A percentile compares a stretch with the other conserved stretches of the same genome.
Conservation (phyloP, 257 asterid species). For the Orobanche coerulescens region DNA sequence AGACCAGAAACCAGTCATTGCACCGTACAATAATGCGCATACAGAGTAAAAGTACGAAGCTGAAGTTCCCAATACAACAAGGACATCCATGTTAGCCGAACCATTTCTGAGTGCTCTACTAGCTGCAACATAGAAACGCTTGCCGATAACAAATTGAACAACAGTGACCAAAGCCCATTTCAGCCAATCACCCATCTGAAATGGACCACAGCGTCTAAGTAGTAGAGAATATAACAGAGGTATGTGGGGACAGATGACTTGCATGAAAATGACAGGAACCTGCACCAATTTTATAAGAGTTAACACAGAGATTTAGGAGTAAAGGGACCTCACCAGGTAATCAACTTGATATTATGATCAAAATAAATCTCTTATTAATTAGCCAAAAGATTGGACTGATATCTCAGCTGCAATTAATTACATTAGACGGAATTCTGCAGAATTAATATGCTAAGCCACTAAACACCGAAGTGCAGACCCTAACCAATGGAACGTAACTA, state of each 20-base stretch:
- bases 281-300: slow-evolving; percentile 30
- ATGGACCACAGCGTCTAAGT: slow-evolving; percentile 88
- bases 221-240: slow-evolving; percentile 77
- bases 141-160: slow-evolving; percentile 87
- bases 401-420: slow-evolving; percentile 14
- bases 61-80: slow-evolving; percentile 93
- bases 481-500: neutral
- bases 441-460: slow-evolving; percentile 4
- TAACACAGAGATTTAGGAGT: slow-evolving; percentile 10
- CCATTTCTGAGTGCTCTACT: slow-evolving; percentile 95
- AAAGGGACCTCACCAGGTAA: slow-evolving; percentile 10
- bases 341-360: neutral
- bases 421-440: slow-evolving; percentile 2
- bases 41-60: slow-evolving; percentile 95
- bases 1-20: slow-evolving; percentile 83
- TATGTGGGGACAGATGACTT: slow-evolving; percentile 81
- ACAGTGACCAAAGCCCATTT: slow-evolving; percentile 84
- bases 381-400: slow-evolving; percentile 5
- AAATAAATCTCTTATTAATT: neutral
- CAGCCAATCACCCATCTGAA: slow-evolving; percentile 97
- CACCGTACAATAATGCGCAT: slow-evolving; percentile 79
- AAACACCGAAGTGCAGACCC: slow-evolving; percentile 1
- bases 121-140: slow-evolving; percentile 95
- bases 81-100: slow-evolving; percentile 97
- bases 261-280: slow-evolving; percentile 91